Evolutionary conservation across 2,329 filamentous ascomycete species (phyloP).

Genomic region (Aspergillus sp.): DNA sequence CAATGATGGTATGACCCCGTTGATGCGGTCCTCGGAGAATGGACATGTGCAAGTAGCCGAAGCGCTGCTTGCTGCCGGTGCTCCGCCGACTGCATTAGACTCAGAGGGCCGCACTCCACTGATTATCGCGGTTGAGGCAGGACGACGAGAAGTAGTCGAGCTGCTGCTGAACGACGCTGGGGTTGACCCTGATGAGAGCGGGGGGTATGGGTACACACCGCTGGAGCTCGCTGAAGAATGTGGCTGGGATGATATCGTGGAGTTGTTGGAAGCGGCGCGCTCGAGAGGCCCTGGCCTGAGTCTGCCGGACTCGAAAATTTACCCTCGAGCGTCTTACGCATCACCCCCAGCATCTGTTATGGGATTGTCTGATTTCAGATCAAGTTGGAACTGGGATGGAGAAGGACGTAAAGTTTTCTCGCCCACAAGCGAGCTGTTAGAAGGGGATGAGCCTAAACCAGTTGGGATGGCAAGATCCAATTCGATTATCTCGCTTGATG

Average conservation of each 20-base stretch:
- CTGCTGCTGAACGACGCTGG: constrained; percentile 5
- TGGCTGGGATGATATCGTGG: constrained; percentile 10
- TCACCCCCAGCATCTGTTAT: not conserved
- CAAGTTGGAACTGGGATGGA: not conserved
- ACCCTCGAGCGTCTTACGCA: not conserved
- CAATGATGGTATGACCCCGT: constrained; percentile 3
- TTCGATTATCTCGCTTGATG: not conserved
- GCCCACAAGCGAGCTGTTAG: not conserved
- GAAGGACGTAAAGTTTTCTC: not conserved
- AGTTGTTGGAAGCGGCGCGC: not conserved
- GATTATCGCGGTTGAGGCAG: constrained; percentile 6
- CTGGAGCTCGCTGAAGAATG: constrained; percentile 8
- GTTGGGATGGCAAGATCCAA: not conserved
- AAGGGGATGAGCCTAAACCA: not conserved
- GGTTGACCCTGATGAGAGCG: constrained; percentile 1
- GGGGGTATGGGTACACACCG: constrained; percentile 1
- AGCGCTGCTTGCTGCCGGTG: not conserved
- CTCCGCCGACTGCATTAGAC: not conserved
- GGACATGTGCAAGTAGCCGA: constrained; percentile 5
- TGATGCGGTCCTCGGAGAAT: constrained; percentile 1
- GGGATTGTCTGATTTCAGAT: not conserved
- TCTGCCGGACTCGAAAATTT: not conserved
- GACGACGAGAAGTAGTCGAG: not conserved
- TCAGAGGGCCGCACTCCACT: not conserved
- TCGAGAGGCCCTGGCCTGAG: not conserved